Conservation (phyloP, 1,284 basidiomycete genomes). For the Puccinia novopanici region DNA sequence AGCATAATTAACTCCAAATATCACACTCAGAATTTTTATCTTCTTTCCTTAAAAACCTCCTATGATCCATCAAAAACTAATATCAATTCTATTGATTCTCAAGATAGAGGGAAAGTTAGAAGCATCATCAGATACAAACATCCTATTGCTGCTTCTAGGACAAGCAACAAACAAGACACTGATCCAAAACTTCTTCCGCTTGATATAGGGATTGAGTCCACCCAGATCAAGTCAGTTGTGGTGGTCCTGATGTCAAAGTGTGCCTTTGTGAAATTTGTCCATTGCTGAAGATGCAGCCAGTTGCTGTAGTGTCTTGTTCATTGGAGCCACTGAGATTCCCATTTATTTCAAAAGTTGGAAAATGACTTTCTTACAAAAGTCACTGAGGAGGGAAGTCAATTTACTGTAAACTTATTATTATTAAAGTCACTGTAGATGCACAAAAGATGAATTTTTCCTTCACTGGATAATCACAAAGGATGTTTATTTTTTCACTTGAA, state of each 20-base stretch:
- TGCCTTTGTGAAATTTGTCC: conserved; percentile 90
- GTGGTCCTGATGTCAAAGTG: conserved; percentile 84
- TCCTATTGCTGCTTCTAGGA: conserved; percentile 79
- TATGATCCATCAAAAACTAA: not conserved
- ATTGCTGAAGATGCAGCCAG: conserved; percentile 82
- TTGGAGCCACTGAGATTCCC: too few relatives aligned
- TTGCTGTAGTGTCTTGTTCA: conserved; percentile 77
- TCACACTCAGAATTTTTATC: conserved; percentile 83
- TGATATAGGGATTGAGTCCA: conserved; percentile 71
- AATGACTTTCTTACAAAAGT: too few relatives aligned
- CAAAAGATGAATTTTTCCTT: too few relatives aligned
- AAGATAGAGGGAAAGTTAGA: conserved; percentile 52
- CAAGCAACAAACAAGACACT: conserved; percentile 70
- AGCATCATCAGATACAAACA: conserved; percentile 53
- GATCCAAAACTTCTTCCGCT: conserved; percentile 75
- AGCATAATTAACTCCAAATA: conserved; percentile 94
- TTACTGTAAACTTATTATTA: too few relatives aligned
- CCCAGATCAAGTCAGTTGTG: conserved; percentile 79
- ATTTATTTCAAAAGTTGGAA: too few relatives aligned
- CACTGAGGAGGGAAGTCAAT: too few relatives aligned
- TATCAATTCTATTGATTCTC: not conserved
- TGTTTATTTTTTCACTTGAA: too few relatives aligned
- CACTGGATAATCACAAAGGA: too few relatives aligned
- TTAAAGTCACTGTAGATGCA: too few relatives aligned
- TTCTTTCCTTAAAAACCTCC: not conserved